phyloP scores from a whole-genome alignment of 164 flowering plant species.

The Sedum album region DNA sequence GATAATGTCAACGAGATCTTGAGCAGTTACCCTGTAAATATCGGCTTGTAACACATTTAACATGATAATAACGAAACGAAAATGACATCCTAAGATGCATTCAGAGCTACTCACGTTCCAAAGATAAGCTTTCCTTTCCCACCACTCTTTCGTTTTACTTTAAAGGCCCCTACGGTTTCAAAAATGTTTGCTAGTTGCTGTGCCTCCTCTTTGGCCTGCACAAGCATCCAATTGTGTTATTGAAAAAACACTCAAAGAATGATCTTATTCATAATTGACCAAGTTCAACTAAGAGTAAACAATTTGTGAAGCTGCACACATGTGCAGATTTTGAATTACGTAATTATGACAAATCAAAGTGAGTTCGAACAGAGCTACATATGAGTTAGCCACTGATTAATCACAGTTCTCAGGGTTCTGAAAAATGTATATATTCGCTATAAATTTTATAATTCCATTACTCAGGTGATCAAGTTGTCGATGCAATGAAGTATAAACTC shows the following conservation, averaged over 20 bases:
- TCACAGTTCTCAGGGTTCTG: too few species aligned
- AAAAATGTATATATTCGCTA: not conserved
- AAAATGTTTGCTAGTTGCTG: conserved; percentile 73
- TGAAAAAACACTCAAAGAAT: not conserved
- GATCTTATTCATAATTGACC: not conserved
- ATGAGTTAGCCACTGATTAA: not conserved
- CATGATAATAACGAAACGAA: not conserved
- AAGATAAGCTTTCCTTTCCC: conserved; percentile 88
- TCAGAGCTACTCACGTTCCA: conserved; percentile 58
- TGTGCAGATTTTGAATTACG: not conserved
- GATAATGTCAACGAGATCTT: conserved; percentile 93
- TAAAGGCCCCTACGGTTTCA: conserved; percentile 93
- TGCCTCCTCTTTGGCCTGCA: conserved; percentile 95
- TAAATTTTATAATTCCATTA: not conserved
- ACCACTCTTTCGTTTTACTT: conserved; percentile 88
- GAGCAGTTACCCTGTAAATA: conserved; percentile 72
- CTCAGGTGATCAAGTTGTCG: not conserved
- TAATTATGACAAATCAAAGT: not conserved
- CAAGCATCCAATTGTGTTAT: not conserved
- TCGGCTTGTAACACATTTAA: conserved; percentile 6
- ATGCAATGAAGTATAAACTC: conserved; percentile 9
- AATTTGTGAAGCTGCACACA: not conserved
- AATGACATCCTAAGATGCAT: not conserved
- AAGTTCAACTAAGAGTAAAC: not conserved
- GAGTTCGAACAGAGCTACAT: not conserved